Evolutionary conservation across 768 basidiomycete genomes (phyloP).

Genomic region (Inosperma sp.): DNA sequence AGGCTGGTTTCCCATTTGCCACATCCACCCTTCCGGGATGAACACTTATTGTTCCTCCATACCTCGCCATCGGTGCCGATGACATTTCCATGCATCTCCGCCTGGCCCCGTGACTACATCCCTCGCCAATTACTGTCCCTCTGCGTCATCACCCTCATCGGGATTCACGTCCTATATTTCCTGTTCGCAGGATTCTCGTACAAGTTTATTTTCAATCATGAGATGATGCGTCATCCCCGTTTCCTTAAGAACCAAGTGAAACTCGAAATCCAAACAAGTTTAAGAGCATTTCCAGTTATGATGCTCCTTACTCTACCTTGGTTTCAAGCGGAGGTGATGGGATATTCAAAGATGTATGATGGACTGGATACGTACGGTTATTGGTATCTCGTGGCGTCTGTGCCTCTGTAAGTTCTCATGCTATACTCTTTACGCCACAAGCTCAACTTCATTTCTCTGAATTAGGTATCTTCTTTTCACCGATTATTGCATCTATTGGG

Average conservation of each 20-base stretch:
- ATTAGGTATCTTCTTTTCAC: slow-evolving; percentile 45
- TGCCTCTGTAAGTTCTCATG: slow-evolving; percentile 53
- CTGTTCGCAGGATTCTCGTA: slow-evolving; percentile 83
- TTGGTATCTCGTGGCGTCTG: slow-evolving; percentile 61
- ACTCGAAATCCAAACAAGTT: slow-evolving; percentile 69
- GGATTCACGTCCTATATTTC: slow-evolving; percentile 86
- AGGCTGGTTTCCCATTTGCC: slow-evolving; percentile 53
- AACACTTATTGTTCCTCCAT: slow-evolving; percentile 31
- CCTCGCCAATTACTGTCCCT: slow-evolving; percentile 77
- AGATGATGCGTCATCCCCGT: slow-evolving; percentile 91
- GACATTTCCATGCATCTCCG: slow-evolving; percentile 45
- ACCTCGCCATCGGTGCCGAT: slow-evolving; percentile 16
- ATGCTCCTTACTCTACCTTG: slow-evolving; percentile 83
- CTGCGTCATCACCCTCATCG: slow-evolving; percentile 64
- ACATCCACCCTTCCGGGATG: slow-evolving; percentile 46
- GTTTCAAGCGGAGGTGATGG: slow-evolving; percentile 90
- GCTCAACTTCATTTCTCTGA: slow-evolving; percentile 13
- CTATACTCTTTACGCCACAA: slow-evolving; percentile 1
- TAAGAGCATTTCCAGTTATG: slow-evolving; percentile 81
- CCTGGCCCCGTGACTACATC: slow-evolving; percentile 82
- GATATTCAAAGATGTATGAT: slow-evolving; percentile 76
- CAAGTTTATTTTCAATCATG: slow-evolving; percentile 84
- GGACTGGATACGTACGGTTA: slow-evolving; percentile 77
- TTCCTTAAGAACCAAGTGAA: slow-evolving; percentile 87
- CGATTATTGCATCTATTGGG: slow-evolving; percentile 93